A percentile compares a stretch with the other conserved stretches of the same genome.
phyloP scores from a whole-genome alignment of 805 yeast species.

The Scheffersomyces lignosus region DNA sequence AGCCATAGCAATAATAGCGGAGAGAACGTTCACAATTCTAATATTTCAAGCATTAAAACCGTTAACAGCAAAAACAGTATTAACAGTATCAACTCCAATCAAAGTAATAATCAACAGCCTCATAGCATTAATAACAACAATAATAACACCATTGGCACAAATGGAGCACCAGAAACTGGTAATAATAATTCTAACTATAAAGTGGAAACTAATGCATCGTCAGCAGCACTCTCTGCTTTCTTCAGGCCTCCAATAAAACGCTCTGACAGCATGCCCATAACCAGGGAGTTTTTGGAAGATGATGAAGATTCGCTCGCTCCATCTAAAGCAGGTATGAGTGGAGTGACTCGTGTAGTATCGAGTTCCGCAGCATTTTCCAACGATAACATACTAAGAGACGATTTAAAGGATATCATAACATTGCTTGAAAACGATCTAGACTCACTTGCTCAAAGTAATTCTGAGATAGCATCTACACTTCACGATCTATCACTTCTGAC shows the following conservation, averaged over 20 bases:
- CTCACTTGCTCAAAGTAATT: slow-evolving; percentile 27
- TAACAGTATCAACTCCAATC: slow-evolving; percentile 25
- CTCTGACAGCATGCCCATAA: slow-evolving; percentile 38
- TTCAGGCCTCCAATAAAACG: slow-evolving; percentile 38
- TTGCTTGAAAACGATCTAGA: slow-evolving; percentile 43
- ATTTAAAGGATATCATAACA: slow-evolving; percentile 49
- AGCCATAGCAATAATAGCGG: slow-evolving; percentile 16
- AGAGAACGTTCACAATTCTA: slow-evolving; percentile 12
- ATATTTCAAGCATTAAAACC: too few species aligned
- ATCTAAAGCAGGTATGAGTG: too few species aligned
- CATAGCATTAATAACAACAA: slow-evolving; percentile 16
- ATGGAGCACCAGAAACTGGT: too few species aligned
- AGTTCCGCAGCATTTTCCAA: background rate
- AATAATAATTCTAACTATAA: slow-evolving; percentile 10
- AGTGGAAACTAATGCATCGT: slow-evolving; percentile 44
- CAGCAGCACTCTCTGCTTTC: slow-evolving; percentile 48
- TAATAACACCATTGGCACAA: slow-evolving; percentile 8
- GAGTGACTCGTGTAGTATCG: background rate
- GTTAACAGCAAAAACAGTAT: too few species aligned
- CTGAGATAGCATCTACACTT: slow-evolving; percentile 51
- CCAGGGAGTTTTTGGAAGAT: slow-evolving; percentile 4
- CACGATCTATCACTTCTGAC: slow-evolving; percentile 57
- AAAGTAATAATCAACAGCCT: slow-evolving; percentile 16
- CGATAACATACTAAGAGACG: slow-evolving; percentile 32
- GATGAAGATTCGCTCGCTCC: background rate